Evolutionary conservation across 1,139 yeast genomes (phyloP).

Genomic region (Kodamaea arcana): DNA sequence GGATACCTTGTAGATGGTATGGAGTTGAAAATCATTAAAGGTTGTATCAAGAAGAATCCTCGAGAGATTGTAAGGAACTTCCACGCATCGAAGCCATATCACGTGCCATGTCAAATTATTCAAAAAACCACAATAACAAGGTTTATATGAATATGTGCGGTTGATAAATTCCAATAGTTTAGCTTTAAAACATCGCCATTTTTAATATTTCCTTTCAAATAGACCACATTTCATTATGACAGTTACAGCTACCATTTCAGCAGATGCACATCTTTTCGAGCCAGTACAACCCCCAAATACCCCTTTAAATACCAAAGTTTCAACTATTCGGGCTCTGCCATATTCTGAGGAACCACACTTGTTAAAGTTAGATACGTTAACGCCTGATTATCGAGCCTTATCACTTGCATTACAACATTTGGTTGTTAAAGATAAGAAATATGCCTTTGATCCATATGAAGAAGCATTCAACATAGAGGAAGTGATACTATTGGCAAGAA

Average conservation of each 20-base stretch:
- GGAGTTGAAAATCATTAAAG: too few relatives aligned
- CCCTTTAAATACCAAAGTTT: slow-evolving; percentile 8
- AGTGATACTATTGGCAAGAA: slow-evolving; percentile 15
- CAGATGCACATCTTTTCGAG: slow-evolving; percentile 10
- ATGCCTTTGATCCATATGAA: slow-evolving; percentile 20
- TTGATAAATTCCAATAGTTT: too few relatives aligned
- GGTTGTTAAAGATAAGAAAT: slow-evolving; percentile 11
- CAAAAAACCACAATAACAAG: too few relatives aligned
- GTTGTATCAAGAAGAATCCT: too few relatives aligned
- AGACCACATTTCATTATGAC: too few relatives aligned
- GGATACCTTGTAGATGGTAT: too few relatives aligned
- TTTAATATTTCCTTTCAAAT: too few relatives aligned
- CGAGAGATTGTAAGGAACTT: too few relatives aligned
- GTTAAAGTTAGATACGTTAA: slow-evolving; percentile 17
- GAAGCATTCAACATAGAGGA: slow-evolving; percentile 22
- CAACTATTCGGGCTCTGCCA: slow-evolving; percentile 23
- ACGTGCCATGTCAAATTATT: too few relatives aligned
- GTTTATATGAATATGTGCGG: too few relatives aligned
- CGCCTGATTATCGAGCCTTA: slow-evolving; percentile 16
- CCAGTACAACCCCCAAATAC: slow-evolving; percentile 11
- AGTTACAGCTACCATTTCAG: slow-evolving; percentile 12
- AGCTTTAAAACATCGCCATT: too few relatives aligned
- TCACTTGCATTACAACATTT: slow-evolving; percentile 27
- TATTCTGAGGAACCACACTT: slow-evolving; percentile 22
- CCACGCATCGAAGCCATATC: too few relatives aligned